Percentiles rank a stretch among this genome's conserved stretches.
phyloP scores from a whole-genome alignment of 2,329 filamentous ascomycete genomes.

The Neofusicoccum sp. region DNA sequence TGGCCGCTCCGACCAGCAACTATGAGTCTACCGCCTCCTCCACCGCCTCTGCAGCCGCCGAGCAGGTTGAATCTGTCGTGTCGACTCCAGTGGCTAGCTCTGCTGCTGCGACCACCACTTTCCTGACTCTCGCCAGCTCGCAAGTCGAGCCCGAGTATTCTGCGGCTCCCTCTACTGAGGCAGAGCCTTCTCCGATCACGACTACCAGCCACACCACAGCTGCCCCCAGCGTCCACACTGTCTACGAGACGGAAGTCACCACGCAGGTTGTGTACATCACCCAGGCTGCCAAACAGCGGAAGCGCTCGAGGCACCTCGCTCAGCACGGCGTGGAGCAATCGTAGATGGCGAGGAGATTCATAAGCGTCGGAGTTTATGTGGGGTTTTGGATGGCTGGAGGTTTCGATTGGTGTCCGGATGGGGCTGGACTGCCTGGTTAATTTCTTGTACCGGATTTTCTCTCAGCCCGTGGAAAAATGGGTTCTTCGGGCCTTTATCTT shows the following conservation, averaged over 20 bases:
- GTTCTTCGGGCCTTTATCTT: neutral
- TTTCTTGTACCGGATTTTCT: constrained; percentile 9
- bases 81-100: neutral
- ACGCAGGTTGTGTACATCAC: constrained; percentile 11
- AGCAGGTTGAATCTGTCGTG: neutral
- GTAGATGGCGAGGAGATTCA: neutral
- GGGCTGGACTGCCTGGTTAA: neutral
- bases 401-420: neutral
- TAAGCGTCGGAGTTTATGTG: neutral
- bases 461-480: neutral
- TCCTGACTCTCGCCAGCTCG: neutral
- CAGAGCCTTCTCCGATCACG: neutral
- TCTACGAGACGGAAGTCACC: neutral
- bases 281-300: neutral
- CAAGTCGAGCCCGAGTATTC: neutral
- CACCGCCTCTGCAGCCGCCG: neutral
- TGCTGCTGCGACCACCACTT: neutral
- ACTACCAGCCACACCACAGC: neutral
- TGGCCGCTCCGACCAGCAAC: constrained; percentile 17
- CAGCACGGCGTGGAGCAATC: neutral
- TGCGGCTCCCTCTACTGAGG: neutral
- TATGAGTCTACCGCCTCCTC: neutral
- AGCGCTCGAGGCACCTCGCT: constrained; percentile 1
- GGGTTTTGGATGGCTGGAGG: neutral
- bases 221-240: neutral